Evolutionary conservation across 2,329 filamentous ascomycete genomes (phyloP).

Genomic region (Botryotinia calthae): DNA sequence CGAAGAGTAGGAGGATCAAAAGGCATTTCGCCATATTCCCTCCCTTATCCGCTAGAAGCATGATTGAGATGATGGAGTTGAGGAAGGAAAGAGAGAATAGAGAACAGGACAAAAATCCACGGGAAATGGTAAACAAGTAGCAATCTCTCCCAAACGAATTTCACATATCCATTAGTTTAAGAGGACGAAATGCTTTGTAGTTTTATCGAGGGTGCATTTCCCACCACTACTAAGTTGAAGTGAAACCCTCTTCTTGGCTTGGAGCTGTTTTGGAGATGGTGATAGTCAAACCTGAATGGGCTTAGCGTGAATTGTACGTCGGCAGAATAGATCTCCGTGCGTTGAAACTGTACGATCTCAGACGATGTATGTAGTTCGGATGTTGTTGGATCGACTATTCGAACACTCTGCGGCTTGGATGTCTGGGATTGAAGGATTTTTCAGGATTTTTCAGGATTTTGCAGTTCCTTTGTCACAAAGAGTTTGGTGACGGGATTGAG

Average conservation of each 20-base stretch:
- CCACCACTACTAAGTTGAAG: constrained; percentile 4
- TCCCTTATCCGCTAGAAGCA: constrained; percentile 34
- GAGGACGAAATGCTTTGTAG: background rate
- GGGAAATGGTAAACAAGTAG: background rate
- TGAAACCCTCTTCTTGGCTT: constrained; percentile 14
- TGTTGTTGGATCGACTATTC: background rate
- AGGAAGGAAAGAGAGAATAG: constrained; percentile 7
- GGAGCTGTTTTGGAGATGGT: constrained; percentile 3
- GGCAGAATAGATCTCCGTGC: constrained; percentile 6
- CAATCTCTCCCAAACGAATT: background rate
- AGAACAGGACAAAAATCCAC: background rate
- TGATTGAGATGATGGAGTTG: constrained; percentile 21
- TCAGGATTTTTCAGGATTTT: background rate
- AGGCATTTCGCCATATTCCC: constrained; percentile 27
- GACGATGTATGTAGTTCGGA: background rate
- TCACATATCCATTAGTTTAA: constrained; percentile 12
- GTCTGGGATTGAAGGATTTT: background rate
- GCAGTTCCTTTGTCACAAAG: background rate
- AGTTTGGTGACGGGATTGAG: background rate
- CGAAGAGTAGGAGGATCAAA: constrained; percentile 25
- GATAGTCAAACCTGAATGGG: background rate
- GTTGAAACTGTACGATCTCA: background rate
- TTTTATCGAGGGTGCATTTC: background rate
- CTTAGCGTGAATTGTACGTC: background rate
- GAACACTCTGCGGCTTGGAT: constrained; percentile 5